Evolutionary conservation across 257 asterid species (phyloP), one percentile per base, ranked within the genome.

Genomic region (Nemophila menziesii): DNA sequence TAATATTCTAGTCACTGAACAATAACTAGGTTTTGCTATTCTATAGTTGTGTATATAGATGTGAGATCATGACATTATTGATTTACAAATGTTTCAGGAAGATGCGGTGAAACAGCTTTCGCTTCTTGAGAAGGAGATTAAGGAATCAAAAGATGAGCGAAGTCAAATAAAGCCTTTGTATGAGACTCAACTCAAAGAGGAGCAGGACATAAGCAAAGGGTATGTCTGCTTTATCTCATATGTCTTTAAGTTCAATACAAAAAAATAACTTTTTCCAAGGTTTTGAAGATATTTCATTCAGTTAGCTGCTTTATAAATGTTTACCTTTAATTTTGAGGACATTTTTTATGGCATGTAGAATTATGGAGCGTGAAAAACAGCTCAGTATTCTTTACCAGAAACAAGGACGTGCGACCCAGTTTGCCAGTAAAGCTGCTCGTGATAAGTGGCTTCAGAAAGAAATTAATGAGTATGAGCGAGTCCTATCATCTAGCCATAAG

Each of bases 341-440:
- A 33, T 17, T 22, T 3, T 34, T 48, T 22, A 8, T 69, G 33
- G 33, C 39, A 12, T 61, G 49, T 56, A 90, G 98, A 69, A 90
- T 90, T 58, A 90, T 81, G 96, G 92, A 84, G 18, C 83, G 98
- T 37, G 98, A 90, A 72, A 90, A 90, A 70, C 81, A 86, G 76
- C 98, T 90, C 61, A 90, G 98, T 79, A 85, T 90, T 61, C 76
- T 90, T 48, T 90, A 90, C 69, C 98, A 90, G 71, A 90, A 90
- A 67, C 94, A 85, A 67, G 98, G 98, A 7, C 98, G 98, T 64
- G 96, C 98, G 17, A 78, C 98, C 48, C 98, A 84, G 67, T 90
- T 90, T 69, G 70, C 79, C 24, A 67, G 60, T 66, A 81, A 81
- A 77, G 89, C 87, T 68, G 92, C 85, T 46, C 92, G 96, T 62